These are phyloP conservation scores for Ceratocystis smalleyi DNA, from an alignment of 2,329 filamentous ascomycete genomes.

Conservation along the genomic window DNA sequence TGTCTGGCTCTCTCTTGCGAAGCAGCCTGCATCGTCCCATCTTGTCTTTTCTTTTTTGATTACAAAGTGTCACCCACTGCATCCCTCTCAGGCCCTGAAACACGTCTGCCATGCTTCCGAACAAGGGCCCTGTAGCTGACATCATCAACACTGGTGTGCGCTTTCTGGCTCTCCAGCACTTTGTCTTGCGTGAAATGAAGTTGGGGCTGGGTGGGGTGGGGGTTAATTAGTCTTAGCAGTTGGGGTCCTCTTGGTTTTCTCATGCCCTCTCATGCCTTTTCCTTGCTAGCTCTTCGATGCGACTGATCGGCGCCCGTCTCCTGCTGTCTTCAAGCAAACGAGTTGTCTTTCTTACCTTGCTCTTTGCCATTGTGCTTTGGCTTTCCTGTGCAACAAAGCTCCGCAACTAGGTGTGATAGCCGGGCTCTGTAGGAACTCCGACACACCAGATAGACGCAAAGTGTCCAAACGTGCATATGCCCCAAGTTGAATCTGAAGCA, in stretches of 20 bases:
- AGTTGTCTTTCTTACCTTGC: neutral
- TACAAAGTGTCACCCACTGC: neutral
- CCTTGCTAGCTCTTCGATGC: neutral
- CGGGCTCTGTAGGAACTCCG: neutral
- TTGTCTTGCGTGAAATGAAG: neutral
- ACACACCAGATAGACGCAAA: neutral
- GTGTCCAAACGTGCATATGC: slow-evolving; percentile 6
- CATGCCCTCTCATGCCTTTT: neutral
- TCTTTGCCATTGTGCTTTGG: neutral
- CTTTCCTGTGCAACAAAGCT: neutral
- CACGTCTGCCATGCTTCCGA: neutral
- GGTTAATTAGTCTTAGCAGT: neutral
- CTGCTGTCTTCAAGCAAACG: neutral
- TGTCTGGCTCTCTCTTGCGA: neutral
- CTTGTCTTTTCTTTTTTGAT: neutral
- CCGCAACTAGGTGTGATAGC: neutral
- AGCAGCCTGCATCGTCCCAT: neutral
- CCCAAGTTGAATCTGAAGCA: slow-evolving; percentile 7
- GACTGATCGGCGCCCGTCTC: neutral
- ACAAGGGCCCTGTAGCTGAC: neutral
- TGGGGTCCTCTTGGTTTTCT: neutral
- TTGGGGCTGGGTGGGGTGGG: neutral
- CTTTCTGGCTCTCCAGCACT: neutral
- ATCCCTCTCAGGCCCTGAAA: slow-evolving; percentile 3
- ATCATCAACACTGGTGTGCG: neutral